Evolutionary conservation across 805 yeast species (phyloP).

Genomic region (Candida chauliodis): DNA sequence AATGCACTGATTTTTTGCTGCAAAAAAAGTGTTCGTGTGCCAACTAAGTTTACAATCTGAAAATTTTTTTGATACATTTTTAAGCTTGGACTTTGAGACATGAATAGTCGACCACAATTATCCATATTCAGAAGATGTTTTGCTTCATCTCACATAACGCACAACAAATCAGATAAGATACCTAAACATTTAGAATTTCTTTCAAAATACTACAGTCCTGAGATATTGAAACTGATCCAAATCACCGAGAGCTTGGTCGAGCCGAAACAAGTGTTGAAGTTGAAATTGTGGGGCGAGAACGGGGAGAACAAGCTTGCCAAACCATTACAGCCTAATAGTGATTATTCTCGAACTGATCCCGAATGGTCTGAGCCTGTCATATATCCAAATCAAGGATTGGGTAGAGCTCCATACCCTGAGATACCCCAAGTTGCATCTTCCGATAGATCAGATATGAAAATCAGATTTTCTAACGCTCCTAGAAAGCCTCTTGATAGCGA

Average conservation of each 20-base stretch:
- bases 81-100: no score
- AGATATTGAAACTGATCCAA: constrained; percentile 74
- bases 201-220: constrained; percentile 76
- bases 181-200: constrained; percentile 52
- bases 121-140: constrained; percentile 6
- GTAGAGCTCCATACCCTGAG: constrained; percentile 53
- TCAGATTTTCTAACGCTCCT: constrained; percentile 28
- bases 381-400: constrained; percentile 47
- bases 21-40: no score
- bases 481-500: constrained; percentile 11
- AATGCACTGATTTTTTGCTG: no score
- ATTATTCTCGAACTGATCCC: constrained; percentile 66
- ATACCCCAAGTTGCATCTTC: constrained; percentile 54
- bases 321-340: constrained; percentile 52
- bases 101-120: constrained; percentile 1
- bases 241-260: constrained; percentile 73
- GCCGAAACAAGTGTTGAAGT: constrained; percentile 54
- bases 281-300: constrained; percentile 28
- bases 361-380: constrained; percentile 67
- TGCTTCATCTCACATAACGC: not conserved
- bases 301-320: constrained; percentile 48
- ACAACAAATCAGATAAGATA: constrained; percentile 14
- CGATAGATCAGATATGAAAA: constrained; percentile 41
- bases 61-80: constrained; percentile 3
- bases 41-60: not conserved